Evolutionary conservation across 306 rosid genomes (phyloP).

Genomic region (Quercus ilex): DNA sequence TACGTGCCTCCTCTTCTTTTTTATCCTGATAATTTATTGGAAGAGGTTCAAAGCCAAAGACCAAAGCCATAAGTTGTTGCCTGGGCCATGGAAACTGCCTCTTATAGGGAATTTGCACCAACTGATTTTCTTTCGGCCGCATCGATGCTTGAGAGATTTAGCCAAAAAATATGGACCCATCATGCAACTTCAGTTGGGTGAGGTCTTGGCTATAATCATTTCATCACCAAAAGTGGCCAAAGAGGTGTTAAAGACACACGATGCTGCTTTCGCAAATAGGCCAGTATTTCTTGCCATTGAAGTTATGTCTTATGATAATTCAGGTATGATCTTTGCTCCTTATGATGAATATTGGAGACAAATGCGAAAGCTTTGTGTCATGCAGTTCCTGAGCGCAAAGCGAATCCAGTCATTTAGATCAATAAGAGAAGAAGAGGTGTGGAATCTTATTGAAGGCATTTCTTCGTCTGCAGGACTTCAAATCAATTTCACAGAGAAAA

Average conservation of each 20-base stretch:
- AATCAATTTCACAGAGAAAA: neutral
- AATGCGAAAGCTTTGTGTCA: neutral
- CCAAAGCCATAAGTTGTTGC: neutral
- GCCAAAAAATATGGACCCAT: neutral
- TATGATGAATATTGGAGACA: slow-evolving; percentile 18
- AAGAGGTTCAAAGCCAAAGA: neutral
- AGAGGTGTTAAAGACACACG: slow-evolving; percentile 2
- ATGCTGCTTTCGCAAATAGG: neutral
- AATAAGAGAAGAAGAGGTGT: slow-evolving; percentile 21
- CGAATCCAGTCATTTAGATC: slow-evolving; percentile 10
- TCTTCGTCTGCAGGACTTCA: neutral
- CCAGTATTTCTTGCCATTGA: neutral
- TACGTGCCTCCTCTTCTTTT: neutral
- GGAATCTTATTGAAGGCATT: neutral
- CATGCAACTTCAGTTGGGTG: slow-evolving; percentile 3
- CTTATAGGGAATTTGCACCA: slow-evolving; percentile 21
- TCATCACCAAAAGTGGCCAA: slow-evolving; percentile 2
- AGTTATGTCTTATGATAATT: neutral
- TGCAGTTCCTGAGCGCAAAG: neutral
- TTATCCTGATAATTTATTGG: neutral
- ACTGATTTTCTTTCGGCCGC: neutral
- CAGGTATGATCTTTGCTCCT: neutral
- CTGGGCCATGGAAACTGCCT: slow-evolving; percentile 14
- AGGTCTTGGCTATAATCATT: neutral
- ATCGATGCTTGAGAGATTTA: neutral